Conservation (phyloP, 1,284 basidiomycete species). For the Mycosarcoma mackinlayi region DNA sequence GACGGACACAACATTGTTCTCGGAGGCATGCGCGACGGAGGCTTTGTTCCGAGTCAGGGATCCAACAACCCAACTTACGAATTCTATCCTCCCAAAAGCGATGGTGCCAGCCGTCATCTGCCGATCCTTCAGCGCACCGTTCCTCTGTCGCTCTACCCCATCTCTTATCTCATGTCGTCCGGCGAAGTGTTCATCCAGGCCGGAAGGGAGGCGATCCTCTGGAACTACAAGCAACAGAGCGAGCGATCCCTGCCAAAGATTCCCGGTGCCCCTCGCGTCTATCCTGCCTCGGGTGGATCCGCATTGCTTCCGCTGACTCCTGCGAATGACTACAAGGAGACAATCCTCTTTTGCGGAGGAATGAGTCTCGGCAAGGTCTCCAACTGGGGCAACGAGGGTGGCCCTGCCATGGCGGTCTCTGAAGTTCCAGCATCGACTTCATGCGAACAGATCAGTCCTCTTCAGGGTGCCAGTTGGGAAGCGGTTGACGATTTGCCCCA, state of each 20-base stretch:
- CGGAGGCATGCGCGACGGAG: conserved; percentile 59
- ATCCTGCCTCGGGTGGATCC: conserved; percentile 59
- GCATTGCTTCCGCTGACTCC: conserved; percentile 57
- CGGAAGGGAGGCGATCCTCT: conserved; percentile 52
- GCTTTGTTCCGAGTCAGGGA: conserved; percentile 51
- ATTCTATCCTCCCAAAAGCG: conserved; percentile 56
- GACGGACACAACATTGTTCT: conserved; percentile 57
- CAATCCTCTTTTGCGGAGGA: conserved; percentile 63
- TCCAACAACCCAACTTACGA: conserved; percentile 61
- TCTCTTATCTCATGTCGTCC: conserved; percentile 57
- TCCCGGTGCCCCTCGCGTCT: conserved; percentile 51
- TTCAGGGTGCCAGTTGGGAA: conserved; percentile 42
- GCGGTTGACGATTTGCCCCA: conserved; percentile 47
- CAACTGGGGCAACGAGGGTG: conserved; percentile 60
- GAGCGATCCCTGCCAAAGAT: conserved; percentile 53
- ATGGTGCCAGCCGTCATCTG: conserved; percentile 29
- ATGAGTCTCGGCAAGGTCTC: conserved; percentile 41
- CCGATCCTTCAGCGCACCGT: conserved; percentile 51
- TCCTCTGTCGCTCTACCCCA: conserved; percentile 60
- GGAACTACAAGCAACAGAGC: conserved; percentile 43
- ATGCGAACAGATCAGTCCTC: conserved; percentile 61
- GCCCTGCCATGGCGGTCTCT: conserved; percentile 45
- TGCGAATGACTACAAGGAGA: conserved; percentile 54
- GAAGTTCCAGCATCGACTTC: conserved; percentile 47
- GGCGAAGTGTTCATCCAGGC: conserved; percentile 60